Conservation (phyloP, 83 land plant genomes). For the Picea abies region DNA sequence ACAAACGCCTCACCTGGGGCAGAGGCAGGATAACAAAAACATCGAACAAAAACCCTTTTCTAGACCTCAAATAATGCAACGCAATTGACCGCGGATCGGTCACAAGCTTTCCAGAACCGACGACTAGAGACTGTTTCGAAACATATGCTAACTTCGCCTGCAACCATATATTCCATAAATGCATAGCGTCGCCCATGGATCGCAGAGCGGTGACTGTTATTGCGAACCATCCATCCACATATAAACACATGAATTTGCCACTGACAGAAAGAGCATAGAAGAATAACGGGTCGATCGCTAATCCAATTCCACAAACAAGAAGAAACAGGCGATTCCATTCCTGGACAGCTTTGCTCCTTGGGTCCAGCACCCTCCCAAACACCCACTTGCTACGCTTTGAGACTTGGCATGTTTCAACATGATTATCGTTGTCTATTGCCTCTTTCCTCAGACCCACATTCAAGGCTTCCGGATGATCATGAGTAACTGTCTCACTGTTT, state of each 20-base stretch:
- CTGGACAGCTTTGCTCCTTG: constrained; percentile 51
- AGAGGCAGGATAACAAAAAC: constrained; percentile 85
- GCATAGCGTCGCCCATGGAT: constrained; percentile 67
- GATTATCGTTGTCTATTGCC: not conserved
- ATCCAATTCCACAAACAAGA: constrained; percentile 61
- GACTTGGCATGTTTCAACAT: constrained; percentile 6
- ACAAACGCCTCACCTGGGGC: constrained; percentile 58
- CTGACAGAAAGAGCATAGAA: constrained; percentile 78
- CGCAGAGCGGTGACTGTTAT: constrained; percentile 68
- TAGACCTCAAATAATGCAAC: constrained; percentile 42
- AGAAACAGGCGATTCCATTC: constrained; percentile 83
- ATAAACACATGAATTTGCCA: constrained; percentile 61
- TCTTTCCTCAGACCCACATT: not conserved
- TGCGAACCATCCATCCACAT: constrained; percentile 80
- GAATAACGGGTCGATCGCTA: constrained; percentile 86
- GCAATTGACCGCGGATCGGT: constrained; percentile 32
- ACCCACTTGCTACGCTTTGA: constrained; percentile 21
- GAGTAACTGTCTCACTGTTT: not conserved
- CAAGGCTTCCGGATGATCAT: constrained; percentile 13
- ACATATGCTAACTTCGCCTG: constrained; percentile 60
- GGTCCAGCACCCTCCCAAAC: constrained; percentile 54
- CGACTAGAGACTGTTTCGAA: constrained; percentile 36
- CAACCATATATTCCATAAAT: constrained; percentile 84
- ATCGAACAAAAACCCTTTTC: constrained; percentile 68
- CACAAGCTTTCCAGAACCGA: constrained; percentile 24